Evolutionary conservation across 2,329 filamentous ascomycete genomes (phyloP).

Genomic region (Aspergillus felis): DNA sequence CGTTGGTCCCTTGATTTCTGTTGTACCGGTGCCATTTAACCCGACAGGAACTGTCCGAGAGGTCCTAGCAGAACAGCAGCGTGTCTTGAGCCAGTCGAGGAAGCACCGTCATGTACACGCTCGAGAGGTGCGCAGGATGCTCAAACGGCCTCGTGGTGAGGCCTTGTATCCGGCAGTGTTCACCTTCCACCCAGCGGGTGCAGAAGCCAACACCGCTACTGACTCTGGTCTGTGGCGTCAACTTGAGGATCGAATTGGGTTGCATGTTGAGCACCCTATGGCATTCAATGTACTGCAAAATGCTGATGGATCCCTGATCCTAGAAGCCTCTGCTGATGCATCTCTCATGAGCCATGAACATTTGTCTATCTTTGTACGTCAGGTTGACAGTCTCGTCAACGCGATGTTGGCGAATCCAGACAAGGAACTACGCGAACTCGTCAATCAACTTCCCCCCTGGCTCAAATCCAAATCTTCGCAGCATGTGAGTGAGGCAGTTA

Average conservation of each 20-base stretch:
- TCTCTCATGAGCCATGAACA: conserved; percentile 25
- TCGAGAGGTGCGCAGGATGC: conserved; percentile 25
- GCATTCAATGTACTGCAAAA: conserved; percentile 36
- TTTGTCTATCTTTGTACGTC: conserved; percentile 24
- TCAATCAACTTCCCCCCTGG: conserved; percentile 18
- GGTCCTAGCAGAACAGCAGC: conserved; percentile 22
- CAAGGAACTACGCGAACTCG: conserved; percentile 18
- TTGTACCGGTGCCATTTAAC: conserved; percentile 32
- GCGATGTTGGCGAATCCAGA: conserved; percentile 26
- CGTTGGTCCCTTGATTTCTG: conserved; percentile 31
- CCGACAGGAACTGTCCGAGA: conserved; percentile 21
- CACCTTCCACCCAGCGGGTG: conserved; percentile 25
- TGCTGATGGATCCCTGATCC: conserved; percentile 13
- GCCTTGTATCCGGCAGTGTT: conserved; percentile 32
- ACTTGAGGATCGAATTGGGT: conserved; percentile 27
- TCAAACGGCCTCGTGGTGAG: conserved; percentile 22
- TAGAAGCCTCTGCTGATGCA: conserved; percentile 25
- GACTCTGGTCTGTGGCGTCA: conserved; percentile 22
- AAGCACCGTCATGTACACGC: conserved; percentile 27
- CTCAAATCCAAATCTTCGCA: conserved; percentile 23
- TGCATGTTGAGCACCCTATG: conserved; percentile 41
- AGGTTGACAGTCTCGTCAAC: conserved; percentile 27
- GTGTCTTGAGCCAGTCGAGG: conserved; percentile 22
- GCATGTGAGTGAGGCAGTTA: conserved; percentile 14
- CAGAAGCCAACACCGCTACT: conserved; percentile 1